These are phyloP conservation scores for Amanita pallidorosea DNA, from an alignment of 768 basidiomycete species.

Conservation along the genomic window DNA sequence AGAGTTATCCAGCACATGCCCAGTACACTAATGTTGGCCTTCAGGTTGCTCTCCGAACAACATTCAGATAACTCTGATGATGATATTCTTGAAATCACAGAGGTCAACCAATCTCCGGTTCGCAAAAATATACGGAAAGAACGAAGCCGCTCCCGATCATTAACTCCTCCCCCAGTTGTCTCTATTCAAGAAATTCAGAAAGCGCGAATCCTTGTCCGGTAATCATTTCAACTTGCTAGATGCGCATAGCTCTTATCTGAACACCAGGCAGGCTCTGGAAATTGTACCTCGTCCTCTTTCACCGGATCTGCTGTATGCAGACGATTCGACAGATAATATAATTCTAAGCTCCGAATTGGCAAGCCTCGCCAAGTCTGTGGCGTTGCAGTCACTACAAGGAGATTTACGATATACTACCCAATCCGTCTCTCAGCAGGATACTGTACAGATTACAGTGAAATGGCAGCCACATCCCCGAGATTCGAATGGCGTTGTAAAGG, in stretches of 20 bases:
- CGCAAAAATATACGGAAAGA: slow-evolving; percentile 30
- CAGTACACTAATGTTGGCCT: neutral
- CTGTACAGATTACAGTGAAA: slow-evolving; percentile 42
- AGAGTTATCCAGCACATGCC: neutral
- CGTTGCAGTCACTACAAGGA: slow-evolving; percentile 12
- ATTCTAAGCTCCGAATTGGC: slow-evolving; percentile 54
- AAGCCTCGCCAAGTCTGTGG: slow-evolving; percentile 32
- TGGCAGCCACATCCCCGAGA: slow-evolving; percentile 62
- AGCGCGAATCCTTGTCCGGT: slow-evolving; percentile 57
- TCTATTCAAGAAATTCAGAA: slow-evolving; percentile 41
- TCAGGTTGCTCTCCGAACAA: slow-evolving; percentile 29
- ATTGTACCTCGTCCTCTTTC: slow-evolving; percentile 31
- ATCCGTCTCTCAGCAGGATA: slow-evolving; percentile 21
- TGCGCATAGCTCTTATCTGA: neutral
- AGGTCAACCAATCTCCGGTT: slow-evolving; percentile 15
- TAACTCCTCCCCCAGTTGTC: slow-evolving; percentile 67
- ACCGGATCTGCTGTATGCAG: slow-evolving; percentile 27
- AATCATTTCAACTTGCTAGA: neutral
- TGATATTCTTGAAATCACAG: slow-evolving; percentile 28
- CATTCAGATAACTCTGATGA: slow-evolving; percentile 36
- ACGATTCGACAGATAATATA: slow-evolving; percentile 38
- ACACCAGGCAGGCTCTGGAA: slow-evolving; percentile 37
- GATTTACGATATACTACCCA: slow-evolving; percentile 15
- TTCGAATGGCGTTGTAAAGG: slow-evolving; percentile 22
- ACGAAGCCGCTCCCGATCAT: slow-evolving; percentile 57